Conservation (phyloP, 495 filamentous ascomycete species). For the Usnea hakonensis region DNA sequence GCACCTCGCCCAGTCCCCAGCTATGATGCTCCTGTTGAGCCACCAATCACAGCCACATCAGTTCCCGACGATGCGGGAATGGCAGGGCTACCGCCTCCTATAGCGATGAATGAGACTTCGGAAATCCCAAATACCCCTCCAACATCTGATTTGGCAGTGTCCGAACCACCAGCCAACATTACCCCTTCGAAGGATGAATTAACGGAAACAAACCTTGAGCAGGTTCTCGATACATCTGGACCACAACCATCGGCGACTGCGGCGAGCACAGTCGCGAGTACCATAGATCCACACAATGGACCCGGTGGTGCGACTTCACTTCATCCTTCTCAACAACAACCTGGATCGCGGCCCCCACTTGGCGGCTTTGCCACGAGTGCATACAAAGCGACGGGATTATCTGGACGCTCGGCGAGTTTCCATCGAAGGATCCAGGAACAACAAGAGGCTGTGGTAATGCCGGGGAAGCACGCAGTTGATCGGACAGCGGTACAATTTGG, state of each 20-base stretch:
- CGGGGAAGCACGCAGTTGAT: constrained; percentile 93
- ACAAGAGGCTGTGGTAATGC: constrained; percentile 97
- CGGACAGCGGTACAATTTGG: constrained; percentile 95
- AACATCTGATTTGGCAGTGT: constrained; percentile 13
- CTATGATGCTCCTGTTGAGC: constrained; percentile 21
- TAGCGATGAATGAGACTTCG: constrained; percentile 19
- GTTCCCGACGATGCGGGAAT: constrained; percentile 15
- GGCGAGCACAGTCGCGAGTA: constrained; percentile 84
- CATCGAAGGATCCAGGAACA: constrained; percentile 84
- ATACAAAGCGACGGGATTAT: constrained; percentile 58
- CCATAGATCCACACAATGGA: constrained; percentile 59
- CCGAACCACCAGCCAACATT: constrained; percentile 44
- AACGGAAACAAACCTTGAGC: constrained; percentile 85
- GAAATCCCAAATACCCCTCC: constrained; percentile 24
- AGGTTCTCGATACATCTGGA: constrained; percentile 69
- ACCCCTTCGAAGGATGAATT: constrained; percentile 73
- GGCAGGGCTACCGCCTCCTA: constrained; percentile 23
- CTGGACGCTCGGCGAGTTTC: constrained; percentile 60
- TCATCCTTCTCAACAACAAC: constrained; percentile 47
- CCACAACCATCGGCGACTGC: constrained; percentile 71
- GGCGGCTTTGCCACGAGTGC: constrained; percentile 68
- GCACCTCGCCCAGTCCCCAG: constrained; percentile 24
- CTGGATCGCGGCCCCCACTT: constrained; percentile 51
- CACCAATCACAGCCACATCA: constrained; percentile 14
- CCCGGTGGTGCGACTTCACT: constrained; percentile 48